These are phyloP conservation scores for Aspergillus persii DNA, from an alignment of 2,329 filamentous ascomycete genomes.

Conservation along the genomic window DNA sequence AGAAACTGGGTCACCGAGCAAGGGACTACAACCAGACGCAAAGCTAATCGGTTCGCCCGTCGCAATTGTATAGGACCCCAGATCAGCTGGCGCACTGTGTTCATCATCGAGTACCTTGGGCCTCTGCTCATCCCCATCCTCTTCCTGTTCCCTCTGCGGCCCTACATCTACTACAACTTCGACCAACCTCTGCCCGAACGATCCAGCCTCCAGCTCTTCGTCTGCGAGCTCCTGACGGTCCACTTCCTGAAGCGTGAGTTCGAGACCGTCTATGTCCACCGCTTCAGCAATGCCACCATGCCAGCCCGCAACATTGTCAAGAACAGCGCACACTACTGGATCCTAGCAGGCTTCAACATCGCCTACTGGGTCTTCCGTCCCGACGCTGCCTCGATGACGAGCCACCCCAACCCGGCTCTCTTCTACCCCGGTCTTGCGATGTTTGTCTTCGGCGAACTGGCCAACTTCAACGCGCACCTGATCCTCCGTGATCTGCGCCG, in stretches of 20 bases:
- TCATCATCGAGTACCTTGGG: conserved; percentile 90
- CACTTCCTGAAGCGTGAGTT: conserved; percentile 96
- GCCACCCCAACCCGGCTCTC: conserved; percentile 49
- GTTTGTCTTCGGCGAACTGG: conserved; percentile 73
- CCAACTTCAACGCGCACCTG: conserved; percentile 76
- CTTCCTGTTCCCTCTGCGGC: conserved; percentile 67
- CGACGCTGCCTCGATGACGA: conserved; percentile 62
- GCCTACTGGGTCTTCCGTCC: conserved; percentile 85
- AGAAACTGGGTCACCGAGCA: neutral
- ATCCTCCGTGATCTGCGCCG: conserved; percentile 75
- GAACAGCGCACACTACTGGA: conserved; percentile 95
- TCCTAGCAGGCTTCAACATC: conserved; percentile 73
- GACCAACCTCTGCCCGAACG: conserved; percentile 47
- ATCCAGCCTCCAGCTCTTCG: conserved; percentile 69
- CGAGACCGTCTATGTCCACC: conserved; percentile 92
- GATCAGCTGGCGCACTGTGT: conserved; percentile 89
- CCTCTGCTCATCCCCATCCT: conserved; percentile 83
- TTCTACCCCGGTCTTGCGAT: conserved; percentile 68
- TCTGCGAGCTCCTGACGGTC: conserved; percentile 68
- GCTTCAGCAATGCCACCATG: conserved; percentile 94
- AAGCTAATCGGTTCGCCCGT: conserved; percentile 18
- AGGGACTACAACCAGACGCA: neutral
- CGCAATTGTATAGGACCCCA: conserved; percentile 64
- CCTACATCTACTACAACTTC: conserved; percentile 64
- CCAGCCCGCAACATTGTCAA: conserved; percentile 86